Conservation (phyloP, 2,329 filamentous ascomycete species). For the Arthrobotrys pseudoclavata region DNA sequence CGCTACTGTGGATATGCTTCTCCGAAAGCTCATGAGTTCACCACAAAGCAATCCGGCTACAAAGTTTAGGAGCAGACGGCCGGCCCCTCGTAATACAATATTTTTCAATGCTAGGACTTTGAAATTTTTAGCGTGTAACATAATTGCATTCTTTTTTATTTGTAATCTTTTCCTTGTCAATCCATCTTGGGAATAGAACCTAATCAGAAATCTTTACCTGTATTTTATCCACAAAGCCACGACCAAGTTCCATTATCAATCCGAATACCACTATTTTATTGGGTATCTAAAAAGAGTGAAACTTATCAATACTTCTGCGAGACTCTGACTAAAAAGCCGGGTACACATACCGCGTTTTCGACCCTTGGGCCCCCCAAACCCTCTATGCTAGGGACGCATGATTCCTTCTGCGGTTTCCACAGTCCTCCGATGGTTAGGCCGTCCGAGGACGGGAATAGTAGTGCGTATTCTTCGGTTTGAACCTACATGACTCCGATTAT, state of each 20-base stretch:
- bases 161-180: not conserved
- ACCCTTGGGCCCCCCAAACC: no score
- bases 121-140: constrained; percentile 7
- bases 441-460: constrained; percentile 33
- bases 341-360: not conserved
- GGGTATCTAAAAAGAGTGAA: not conserved
- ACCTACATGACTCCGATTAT: constrained; percentile 3
- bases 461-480: constrained; percentile 18
- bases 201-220: not conserved
- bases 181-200: not conserved
- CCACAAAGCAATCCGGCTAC: constrained; percentile 33
- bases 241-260: constrained; percentile 17
- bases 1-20: constrained; percentile 79
- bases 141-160: not conserved
- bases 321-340: not conserved
- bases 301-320: not conserved
- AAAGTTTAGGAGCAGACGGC: constrained; percentile 21
- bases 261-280: constrained; percentile 7
- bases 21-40: constrained; percentile 44
- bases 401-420: constrained; percentile 25
- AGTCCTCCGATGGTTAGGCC: constrained; percentile 19
- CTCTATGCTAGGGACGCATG: not conserved
- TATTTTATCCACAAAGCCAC: constrained; percentile 1
- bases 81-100: not conserved
- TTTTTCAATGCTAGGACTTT: not conserved